These are phyloP conservation scores for Moniliella sp. DNA, from an alignment of 1,284 basidiomycete genomes.

Conservation along the genomic window DNA sequence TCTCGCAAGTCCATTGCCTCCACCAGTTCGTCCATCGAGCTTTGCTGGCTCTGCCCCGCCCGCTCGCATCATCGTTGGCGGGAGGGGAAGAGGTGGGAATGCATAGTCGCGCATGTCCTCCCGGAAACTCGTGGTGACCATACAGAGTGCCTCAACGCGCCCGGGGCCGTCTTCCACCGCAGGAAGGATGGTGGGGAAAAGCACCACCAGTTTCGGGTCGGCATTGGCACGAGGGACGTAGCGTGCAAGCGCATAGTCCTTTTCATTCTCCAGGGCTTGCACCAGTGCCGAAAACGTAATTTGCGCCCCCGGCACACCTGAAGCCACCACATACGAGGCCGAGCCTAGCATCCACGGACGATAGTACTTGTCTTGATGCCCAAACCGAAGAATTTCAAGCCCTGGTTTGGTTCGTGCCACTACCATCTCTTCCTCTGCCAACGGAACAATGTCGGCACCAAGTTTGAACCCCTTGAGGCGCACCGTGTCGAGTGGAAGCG, in stretches of 20 bases:
- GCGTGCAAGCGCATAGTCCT: not conserved
- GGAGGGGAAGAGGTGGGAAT: too few relatives aligned
- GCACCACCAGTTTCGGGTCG: too few relatives aligned
- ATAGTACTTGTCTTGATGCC: not conserved
- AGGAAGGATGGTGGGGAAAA: too few relatives aligned
- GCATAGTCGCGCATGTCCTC: too few relatives aligned
- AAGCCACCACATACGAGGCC: not conserved
- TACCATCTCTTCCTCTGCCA: not conserved
- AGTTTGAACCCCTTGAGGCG: not conserved
- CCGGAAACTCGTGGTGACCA: too few relatives aligned
- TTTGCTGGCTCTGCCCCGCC: too few relatives aligned
- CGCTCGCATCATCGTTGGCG: too few relatives aligned
- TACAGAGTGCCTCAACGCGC: too few relatives aligned
- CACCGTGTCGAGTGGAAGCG: too few relatives aligned
- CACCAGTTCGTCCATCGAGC: too few relatives aligned
- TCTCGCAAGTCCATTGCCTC: too few relatives aligned
- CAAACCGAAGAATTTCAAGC: not conserved
- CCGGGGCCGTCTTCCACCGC: too few relatives aligned
- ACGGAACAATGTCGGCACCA: not conserved
- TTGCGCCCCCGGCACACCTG: not conserved
- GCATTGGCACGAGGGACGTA: not conserved
- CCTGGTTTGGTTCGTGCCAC: not conserved
- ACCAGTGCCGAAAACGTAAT: not conserved
- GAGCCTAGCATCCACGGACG: not conserved
- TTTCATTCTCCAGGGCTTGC: not conserved